A percentile compares a stretch with the other conserved stretches of the same genome.
Conservation (phyloP, 306 rosid species). For the Vigna angularis region DNA sequence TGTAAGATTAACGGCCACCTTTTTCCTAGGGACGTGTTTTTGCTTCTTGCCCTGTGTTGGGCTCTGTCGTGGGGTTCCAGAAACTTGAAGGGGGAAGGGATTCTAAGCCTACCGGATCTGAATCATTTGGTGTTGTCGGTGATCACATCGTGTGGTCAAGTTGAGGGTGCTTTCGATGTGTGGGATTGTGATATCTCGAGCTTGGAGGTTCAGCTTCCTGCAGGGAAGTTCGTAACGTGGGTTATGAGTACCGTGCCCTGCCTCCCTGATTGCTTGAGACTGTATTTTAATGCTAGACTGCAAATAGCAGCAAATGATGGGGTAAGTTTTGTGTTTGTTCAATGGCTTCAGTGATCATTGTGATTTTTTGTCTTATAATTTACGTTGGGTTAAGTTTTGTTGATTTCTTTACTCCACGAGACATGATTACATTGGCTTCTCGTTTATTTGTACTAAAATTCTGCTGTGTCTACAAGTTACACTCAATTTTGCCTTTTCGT, state of each 20-base stretch:
- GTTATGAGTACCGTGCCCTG: slow-evolving; percentile 67
- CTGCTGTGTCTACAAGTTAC: too few species aligned
- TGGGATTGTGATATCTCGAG: slow-evolving; percentile 67
- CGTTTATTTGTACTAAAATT: too few species aligned
- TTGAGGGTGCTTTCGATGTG: slow-evolving; percentile 52
- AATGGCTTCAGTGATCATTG: slow-evolving; percentile 11
- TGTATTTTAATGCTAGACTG: slow-evolving; percentile 68
- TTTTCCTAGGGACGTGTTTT: slow-evolving; percentile 59
- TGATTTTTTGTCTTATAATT: neutral
- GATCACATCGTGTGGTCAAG: slow-evolving; percentile 57
- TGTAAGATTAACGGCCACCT: slow-evolving; percentile 71
- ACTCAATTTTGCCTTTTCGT: neutral
- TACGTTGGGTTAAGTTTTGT: slow-evolving; percentile 17
- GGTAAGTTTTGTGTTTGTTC: slow-evolving; percentile 55
- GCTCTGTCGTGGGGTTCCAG: slow-evolving; percentile 67
- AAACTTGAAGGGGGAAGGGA: slow-evolving; percentile 46
- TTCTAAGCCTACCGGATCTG: slow-evolving; percentile 64
- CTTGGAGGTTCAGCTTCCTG: slow-evolving; percentile 69
- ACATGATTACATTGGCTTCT: neutral
- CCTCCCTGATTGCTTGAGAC: slow-evolving; percentile 72
- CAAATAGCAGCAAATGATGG: slow-evolving; percentile 46
- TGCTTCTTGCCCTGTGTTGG: slow-evolving; percentile 85
- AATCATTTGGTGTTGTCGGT: slow-evolving; percentile 71
- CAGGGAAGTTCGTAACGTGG: slow-evolving; percentile 80
- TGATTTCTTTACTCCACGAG: neutral